Evolutionary conservation across 306 rosid species (phyloP).

Genomic region (Gynostemma pentaphyllum): DNA sequence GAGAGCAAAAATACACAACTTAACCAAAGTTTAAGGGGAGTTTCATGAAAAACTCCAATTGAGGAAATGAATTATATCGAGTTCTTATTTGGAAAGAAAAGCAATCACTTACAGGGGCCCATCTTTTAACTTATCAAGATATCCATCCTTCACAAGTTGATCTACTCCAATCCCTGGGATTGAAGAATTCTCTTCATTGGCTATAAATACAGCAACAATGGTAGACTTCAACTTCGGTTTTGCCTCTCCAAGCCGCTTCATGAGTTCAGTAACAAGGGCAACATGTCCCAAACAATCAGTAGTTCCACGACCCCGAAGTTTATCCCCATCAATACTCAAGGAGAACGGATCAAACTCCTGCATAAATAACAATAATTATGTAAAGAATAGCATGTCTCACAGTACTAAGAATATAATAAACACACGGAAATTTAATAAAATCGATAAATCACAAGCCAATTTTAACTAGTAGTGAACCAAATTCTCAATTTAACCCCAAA

Average conservation of each 20-base stretch:
- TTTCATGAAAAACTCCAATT: background rate
- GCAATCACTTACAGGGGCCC: slow-evolving; percentile 72
- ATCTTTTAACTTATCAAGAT: slow-evolving; percentile 50
- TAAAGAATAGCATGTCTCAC: background rate
- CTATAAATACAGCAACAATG: slow-evolving; percentile 80
- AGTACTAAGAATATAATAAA: background rate
- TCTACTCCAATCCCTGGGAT: slow-evolving; percentile 81
- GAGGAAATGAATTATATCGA: background rate
- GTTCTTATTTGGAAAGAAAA: slow-evolving; percentile 2
- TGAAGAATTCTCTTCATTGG: slow-evolving; percentile 82
- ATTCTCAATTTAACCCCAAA: background rate
- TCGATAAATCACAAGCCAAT: background rate
- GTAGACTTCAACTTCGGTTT: slow-evolving; percentile 63
- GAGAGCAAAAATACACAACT: slow-evolving; percentile 11
- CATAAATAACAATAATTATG: background rate
- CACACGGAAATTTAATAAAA: background rate
- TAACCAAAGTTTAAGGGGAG: background rate
- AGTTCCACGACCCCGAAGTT: slow-evolving; percentile 87
- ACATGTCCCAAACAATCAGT: slow-evolving; percentile 95
- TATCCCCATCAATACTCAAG: slow-evolving; percentile 75
- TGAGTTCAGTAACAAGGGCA: slow-evolving; percentile 72
- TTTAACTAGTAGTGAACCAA: background rate
- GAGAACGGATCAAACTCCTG: slow-evolving; percentile 94
- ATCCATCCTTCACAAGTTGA: slow-evolving; percentile 75
- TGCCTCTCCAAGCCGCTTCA: slow-evolving; percentile 73